Conservation (phyloP, 2,329 filamentous ascomycete species). For the Penicillium sp. region DNA sequence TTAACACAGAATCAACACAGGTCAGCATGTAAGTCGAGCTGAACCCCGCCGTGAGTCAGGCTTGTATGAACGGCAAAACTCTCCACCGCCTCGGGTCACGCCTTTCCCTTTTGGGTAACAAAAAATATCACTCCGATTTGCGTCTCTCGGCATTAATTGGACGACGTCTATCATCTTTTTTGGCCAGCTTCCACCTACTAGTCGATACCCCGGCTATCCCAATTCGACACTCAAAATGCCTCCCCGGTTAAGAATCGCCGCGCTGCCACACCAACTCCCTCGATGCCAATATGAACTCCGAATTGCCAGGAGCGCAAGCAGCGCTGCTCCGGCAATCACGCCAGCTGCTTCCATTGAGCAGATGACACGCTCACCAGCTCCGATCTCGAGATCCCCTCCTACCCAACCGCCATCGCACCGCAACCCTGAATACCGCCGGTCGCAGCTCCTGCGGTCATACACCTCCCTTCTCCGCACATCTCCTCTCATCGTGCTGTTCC, state of each 20-base stretch:
- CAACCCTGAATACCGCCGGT: constrained; percentile 82
- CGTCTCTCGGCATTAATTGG: constrained; percentile 10
- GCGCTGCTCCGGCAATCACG: constrained; percentile 52
- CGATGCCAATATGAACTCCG: constrained; percentile 39
- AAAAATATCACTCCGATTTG: constrained; percentile 27
- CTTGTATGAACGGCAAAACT: constrained; percentile 17
- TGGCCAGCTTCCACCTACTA: constrained; percentile 4
- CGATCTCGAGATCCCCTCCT: constrained; percentile 55
- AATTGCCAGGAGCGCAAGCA: constrained; percentile 41
- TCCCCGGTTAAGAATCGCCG: constrained; percentile 51
- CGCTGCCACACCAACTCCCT: constrained; percentile 38
- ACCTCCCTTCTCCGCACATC: constrained; percentile 83
- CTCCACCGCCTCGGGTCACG: constrained; percentile 8
- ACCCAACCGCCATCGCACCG: constrained; percentile 87
- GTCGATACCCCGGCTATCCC: constrained; percentile 1
- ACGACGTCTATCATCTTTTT: constrained; percentile 9
- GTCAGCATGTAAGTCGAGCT: background rate
- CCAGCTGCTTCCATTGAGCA: constrained; percentile 56
- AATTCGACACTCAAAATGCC: constrained; percentile 47
- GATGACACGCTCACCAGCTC: constrained; percentile 44
- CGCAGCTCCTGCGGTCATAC: constrained; percentile 84
- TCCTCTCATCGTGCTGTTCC: constrained; percentile 83
- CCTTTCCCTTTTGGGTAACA: constrained; percentile 18
- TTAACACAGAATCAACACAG: background rate
- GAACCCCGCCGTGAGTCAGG: background rate